Conservation (phyloP, 495 filamentous ascomycete species). For the Podospora appendiculata region DNA sequence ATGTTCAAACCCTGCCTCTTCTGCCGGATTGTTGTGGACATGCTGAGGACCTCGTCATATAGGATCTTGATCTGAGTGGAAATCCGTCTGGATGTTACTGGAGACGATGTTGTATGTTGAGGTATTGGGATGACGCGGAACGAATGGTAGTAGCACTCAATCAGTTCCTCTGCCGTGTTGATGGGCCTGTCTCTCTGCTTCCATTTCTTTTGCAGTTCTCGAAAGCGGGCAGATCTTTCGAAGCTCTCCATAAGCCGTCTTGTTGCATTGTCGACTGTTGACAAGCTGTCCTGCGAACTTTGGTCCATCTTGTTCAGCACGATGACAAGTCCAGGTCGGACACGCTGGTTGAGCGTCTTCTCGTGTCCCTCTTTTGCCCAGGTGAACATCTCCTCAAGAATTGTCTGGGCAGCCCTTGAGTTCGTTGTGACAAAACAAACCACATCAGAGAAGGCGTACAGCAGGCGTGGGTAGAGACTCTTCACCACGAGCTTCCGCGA, state of each 20-base stretch:
- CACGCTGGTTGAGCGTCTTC: constrained; percentile 40
- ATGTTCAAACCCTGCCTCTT: constrained; percentile 7
- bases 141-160: constrained; percentile 27
- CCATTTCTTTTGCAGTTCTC: constrained; percentile 7
- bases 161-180: constrained; percentile 22
- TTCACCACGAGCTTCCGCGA: constrained; percentile 23
- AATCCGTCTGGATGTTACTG: constrained; percentile 4
- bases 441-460: constrained; percentile 43
- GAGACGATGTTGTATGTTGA: constrained; percentile 6
- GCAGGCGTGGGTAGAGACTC: constrained; percentile 39
- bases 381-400: constrained; percentile 20
- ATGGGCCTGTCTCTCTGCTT: constrained; percentile 6
- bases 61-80: constrained; percentile 13
- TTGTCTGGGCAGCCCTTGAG: constrained; percentile 13
- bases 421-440: constrained; percentile 37
- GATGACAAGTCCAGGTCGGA: constrained; percentile 40
- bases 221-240: constrained; percentile 6
- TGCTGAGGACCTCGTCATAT: constrained; percentile 9
- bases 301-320: constrained; percentile 33
- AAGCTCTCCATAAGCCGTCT: constrained; percentile 9
- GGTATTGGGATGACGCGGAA: constrained; percentile 16
- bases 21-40: constrained; percentile 4
- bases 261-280: constrained; percentile 6
- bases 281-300: constrained; percentile 8
- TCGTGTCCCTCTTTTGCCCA: constrained; percentile 25